Base-by-base conservation (phyloP, 495 filamentous ascomycete species). In the Ascodesmis nigricans region DNA sequence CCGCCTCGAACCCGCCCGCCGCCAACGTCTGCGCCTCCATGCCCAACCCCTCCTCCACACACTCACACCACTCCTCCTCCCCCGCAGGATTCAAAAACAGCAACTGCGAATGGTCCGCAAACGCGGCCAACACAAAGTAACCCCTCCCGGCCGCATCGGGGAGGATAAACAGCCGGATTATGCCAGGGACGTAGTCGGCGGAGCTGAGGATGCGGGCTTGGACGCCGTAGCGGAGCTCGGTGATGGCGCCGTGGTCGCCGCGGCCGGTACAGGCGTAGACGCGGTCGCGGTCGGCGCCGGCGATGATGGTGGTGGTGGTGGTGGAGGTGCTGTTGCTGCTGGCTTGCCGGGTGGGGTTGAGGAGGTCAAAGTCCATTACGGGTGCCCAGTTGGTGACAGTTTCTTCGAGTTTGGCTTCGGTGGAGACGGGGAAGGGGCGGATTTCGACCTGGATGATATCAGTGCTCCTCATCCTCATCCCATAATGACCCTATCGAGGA, bases 311-410 rank as follows among this genome's bases (percentile, higher is more conserved):
- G 10, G 44, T 30, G 7, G 25, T 43, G 18, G 44, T 46, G 6
- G 40, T 21, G 8, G 46, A 37, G 17, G 44, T 30, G n/a, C n/a
- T n/a, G n/a, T n/a, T n/a, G n/a, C n/a, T n/a, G n/a, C n/a, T n/a
- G n/a, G n/a, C n/a, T n/a, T n/a, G n/a, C n/a, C n/a, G n/a, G n/a
- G n/a, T n/a, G n/a, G n/a, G n/a, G 25, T 46, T 40, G 47, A 54
- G 29, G 6, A 52, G 43, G 14, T 67, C 60, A 21, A 78, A 66
- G 51, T 93, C 81, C 13, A 68, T 64, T 15, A 73, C 63, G 0
- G 87, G 81, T 0, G 78, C 67, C 83, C 82, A 92, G 47, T 82
- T 92, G 20, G 72, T 64, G 27, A 79, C 67, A n/a, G 58, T 60
- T 34, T 71, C 64, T 19, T 67, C 45, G 32, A 66, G 52, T 4